phyloP scores from a whole-genome alignment of 768 basidiomycete species.

The Cytidiella melzeri region DNA sequence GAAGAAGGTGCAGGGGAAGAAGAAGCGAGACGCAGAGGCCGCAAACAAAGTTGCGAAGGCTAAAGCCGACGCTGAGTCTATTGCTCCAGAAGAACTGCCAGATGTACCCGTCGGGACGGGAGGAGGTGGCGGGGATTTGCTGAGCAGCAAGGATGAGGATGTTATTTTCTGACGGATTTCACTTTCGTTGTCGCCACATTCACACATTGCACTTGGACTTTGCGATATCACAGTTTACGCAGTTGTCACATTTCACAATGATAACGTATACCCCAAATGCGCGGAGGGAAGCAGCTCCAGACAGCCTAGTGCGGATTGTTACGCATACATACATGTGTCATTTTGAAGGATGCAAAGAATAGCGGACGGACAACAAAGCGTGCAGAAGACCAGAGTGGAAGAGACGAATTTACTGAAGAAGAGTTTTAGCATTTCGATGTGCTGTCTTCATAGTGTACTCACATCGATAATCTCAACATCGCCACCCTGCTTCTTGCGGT shows the following conservation, averaged over 20 bases:
- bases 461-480: slow-evolving; percentile 79
- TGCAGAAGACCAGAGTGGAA: slow-evolving; percentile 37
- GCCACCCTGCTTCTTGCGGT: slow-evolving; percentile 56
- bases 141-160: slow-evolving; percentile 86
- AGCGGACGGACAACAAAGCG: slow-evolving; percentile 17
- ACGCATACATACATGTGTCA: slow-evolving; percentile 62
- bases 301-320: slow-evolving; percentile 28
- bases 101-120: slow-evolving; percentile 25
- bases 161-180: slow-evolving; percentile 71
- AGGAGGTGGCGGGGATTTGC: slow-evolving; percentile 49
- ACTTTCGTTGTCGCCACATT: neutral
- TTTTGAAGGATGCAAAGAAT: slow-evolving; percentile 40
- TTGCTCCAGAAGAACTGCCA: slow-evolving; percentile 1
- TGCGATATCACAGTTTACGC: slow-evolving; percentile 5
- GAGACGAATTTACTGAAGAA: slow-evolving; percentile 11
- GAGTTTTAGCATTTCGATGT: slow-evolving; percentile 13
- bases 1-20: slow-evolving; percentile 97
- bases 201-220: slow-evolving; percentile 1
- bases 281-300: slow-evolving; percentile 7
- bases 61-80: slow-evolving; percentile 5
- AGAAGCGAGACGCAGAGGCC: slow-evolving; percentile 67
- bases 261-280: too few species aligned
- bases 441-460: slow-evolving; percentile 28
- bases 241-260: slow-evolving; percentile 6
- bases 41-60: slow-evolving; percentile 21